Base-by-base conservation (phyloP, 176 grass and related monocot genomes). In the Urochloa ruziziensis region DNA sequence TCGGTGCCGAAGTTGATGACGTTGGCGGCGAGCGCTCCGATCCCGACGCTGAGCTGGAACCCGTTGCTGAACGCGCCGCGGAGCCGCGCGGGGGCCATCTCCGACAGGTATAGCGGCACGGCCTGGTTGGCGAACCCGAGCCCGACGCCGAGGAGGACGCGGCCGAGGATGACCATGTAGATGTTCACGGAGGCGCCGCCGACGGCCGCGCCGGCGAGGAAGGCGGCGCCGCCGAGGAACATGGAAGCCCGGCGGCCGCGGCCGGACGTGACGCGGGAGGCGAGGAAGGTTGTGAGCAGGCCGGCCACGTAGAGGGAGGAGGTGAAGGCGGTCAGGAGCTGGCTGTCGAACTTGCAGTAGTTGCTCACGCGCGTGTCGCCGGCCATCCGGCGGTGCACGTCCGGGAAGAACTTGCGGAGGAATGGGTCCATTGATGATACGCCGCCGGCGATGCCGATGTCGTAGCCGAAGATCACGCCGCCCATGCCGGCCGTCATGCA, bases 281-380 rank as follows among this genome's bases (percentile, higher is more conserved):
- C 88, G 1, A 93, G 49, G 73, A 96, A 72, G 2, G 91, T 87
- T 5, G 91, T 86, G 44, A 93, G 5, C 14, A 93, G 86, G 23
- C 94, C 94, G 0, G 94, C 88, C 2, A 90, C 10, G 75, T 97
- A 97, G 62, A 97, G 86, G 1, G 95, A 97, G 1, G 95, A 97
- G 33, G 92, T 97, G 90, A 97, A 94, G 0, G 81, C 70, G 2
- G 90, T 91, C 10, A 97, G 84, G 1, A 97, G 90, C 90, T 97
- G 92, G 92, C 95, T 97, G 62, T 97, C 80, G 67, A 97, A 97
- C 84, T 97, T 97, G 69, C 95, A 97, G 84, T 97, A 97, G 88
- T 93, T 93, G 86, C 91, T 96, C 18, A 93, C 87, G 3, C 43
- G 49, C 10, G 83, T 79, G 67, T 91, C 88, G 42, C 85, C 83